Base-by-base conservation (phyloP, 2,329 filamentous ascomycete species). In the Alternaria sp. region DNA sequence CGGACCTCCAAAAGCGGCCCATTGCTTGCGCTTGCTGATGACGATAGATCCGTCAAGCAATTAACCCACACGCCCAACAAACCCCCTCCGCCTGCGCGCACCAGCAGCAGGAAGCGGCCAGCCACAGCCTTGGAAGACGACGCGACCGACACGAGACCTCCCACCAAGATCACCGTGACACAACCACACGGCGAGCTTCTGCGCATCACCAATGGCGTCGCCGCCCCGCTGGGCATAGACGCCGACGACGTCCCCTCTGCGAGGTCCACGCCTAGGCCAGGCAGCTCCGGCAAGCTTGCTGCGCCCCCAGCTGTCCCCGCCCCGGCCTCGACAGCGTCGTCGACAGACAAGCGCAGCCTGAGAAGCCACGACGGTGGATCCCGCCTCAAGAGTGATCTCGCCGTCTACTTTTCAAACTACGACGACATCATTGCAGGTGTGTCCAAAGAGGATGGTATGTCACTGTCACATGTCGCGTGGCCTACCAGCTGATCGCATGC, bases 361-460 rank as follows among this genome's bases (percentile, higher is more conserved):
- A 88, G 94, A 64, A 97, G 93, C 54, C 92, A 96, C 73, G 93
- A 97, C 75, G 86, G 86, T 72, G 91, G 90, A 11, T 90, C 90
- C 53, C 86, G 92, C 69, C 90, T 93, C 81, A 97, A 96, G 84
- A 97, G 93, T 80, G 94, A 97, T 75, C 85, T 98, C 63, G 90
- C 93, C 38, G 87, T 89, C 49, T 98, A 97, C 81, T 97, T 98
- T 74, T 89, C 92, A 54, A 94, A 96, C 74, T 98, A 97, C 79
- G 94, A 97, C 79, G 92, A 97, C 76, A 87, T 97, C 68, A 93
- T 98, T 80, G 93, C 92, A 64, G 92, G 96, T 75, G 90, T 92
- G 65, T 87, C 89, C 40, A 90, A 90, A 71, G 90, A 94, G 79
- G 84, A 90, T 70, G 90, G 93, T 94, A 85, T 77, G 69, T 69